Evolutionary conservation across 2,329 filamentous ascomycete genomes (phyloP).

Genomic region (Gyromitra esculenta): DNA sequence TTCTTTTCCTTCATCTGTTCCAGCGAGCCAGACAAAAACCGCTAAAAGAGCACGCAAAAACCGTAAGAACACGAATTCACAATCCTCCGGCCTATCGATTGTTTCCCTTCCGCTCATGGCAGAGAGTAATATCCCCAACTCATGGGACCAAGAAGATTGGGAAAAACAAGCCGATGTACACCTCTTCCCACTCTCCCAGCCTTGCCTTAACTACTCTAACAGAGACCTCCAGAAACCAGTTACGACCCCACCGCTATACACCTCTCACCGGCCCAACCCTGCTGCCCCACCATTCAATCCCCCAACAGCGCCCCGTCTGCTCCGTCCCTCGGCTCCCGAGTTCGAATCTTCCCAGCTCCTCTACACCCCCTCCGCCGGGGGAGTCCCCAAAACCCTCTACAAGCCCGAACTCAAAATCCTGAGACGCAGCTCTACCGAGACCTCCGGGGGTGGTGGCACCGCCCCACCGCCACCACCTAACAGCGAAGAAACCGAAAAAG

Average conservation of each 20-base stretch:
- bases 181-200: not conserved
- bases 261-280: conserved; percentile 29
- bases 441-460: conserved; percentile 22
- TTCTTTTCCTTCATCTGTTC: not conserved
- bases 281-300: conserved; percentile 35
- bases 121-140: conserved; percentile 34
- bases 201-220: conserved; percentile 2
- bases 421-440: conserved; percentile 53
- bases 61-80: too few relatives aligned
- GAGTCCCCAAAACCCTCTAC: conserved; percentile 55
- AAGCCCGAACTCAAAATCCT: conserved; percentile 57
- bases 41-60: too few relatives aligned
- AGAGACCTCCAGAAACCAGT: conserved; percentile 9
- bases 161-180: conserved; percentile 26
- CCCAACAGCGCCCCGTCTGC: conserved; percentile 24
- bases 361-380: conserved; percentile 28
- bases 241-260: not conserved
- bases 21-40: not conserved
- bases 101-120: conserved; percentile 1
- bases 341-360: conserved; percentile 35
- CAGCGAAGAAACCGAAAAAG: conserved; percentile 48
- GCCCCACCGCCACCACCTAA: not conserved
- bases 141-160: conserved; percentile 54
- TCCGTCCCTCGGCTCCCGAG: conserved; percentile 17
- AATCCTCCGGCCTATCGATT: too few relatives aligned